Evolutionary conservation across 176 grass and related monocot genomes (phyloP), one percentile per base, ranked within the genome.

Genomic region (Cenchrus americanus): DNA sequence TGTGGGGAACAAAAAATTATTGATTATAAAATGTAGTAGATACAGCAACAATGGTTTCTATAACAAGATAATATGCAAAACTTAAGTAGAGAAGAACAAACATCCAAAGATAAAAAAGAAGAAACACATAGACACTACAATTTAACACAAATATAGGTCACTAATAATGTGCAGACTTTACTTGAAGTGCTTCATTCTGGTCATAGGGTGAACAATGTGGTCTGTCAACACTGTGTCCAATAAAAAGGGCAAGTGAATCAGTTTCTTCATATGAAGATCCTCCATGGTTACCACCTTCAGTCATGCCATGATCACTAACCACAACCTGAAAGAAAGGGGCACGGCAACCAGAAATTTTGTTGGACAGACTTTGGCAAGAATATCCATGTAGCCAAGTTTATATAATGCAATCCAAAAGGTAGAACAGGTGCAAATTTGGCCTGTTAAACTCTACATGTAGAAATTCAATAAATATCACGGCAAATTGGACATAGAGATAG

Each of bases 251-350:
- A 70, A 98, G 83, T 55, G 93, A 94, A 79, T 98, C 96, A 52
- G 87, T 94, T 83, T 95, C 93, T 90, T 98, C 89, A 32, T 90
- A 98, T 27, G 93, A 98, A 75, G 96, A 98, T 69, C 93, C 96
- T 73, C 96, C 96, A 86, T 98, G 96, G 84, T 94, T 98, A 84
- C 96, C 96, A 69, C 86, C 85, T 70, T 89, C 80, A 83, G 93
- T 98, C 96, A 98, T 98, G 81, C 96, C 96, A 89, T 95, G 96
- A 77, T 95, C 96, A 68, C 96, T 98, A 76, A 95, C 85, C 66
- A 98, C 85, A 82, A 98, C 89, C 96, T 95, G 86, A 87, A 83
- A 85, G 23, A 51, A 42, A 34, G 11, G 62, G 23, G 27, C 44
- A 73, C 32, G 71, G 10, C 18, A 90, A 72, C 51, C 2, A 89